phyloP scores from a whole-genome alignment of 306 rosid genomes.

The Luffa acutangula region DNA sequence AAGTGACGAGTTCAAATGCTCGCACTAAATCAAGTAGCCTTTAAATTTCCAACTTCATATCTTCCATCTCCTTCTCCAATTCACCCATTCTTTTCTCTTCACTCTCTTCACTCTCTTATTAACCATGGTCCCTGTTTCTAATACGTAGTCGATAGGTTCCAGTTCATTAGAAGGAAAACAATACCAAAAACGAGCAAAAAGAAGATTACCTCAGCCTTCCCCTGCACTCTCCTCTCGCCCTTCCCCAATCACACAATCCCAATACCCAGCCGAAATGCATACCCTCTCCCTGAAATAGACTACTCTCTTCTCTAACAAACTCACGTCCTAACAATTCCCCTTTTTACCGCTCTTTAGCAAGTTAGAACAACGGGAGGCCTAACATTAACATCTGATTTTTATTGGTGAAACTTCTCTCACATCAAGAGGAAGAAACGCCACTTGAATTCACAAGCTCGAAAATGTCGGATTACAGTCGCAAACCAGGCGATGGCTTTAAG shows the following conservation, averaged over 20 bases:
- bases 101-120: too few species aligned
- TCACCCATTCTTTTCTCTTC: too few species aligned
- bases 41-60: too few species aligned
- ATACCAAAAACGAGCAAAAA: neutral
- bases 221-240: neutral
- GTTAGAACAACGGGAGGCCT: neutral
- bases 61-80: too few species aligned
- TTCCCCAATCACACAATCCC: neutral
- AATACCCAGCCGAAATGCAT: neutral
- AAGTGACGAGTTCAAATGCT: too few species aligned
- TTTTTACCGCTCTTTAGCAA: neutral
- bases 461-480: neutral
- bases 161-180: neutral
- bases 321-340: neutral
- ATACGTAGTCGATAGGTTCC: neutral
- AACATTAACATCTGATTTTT: neutral
- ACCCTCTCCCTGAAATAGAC: neutral
- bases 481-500: too few species aligned
- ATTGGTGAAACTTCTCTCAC: neutral
- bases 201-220: neutral
- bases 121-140: too few species aligned
- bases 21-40: too few species aligned
- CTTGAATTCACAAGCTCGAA: neutral
- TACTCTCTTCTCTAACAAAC: neutral
- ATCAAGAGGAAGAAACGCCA: neutral